These are phyloP conservation scores for Eustoma russellianum DNA, from an alignment of 257 asterid species.

Conservation along the genomic window DNA sequence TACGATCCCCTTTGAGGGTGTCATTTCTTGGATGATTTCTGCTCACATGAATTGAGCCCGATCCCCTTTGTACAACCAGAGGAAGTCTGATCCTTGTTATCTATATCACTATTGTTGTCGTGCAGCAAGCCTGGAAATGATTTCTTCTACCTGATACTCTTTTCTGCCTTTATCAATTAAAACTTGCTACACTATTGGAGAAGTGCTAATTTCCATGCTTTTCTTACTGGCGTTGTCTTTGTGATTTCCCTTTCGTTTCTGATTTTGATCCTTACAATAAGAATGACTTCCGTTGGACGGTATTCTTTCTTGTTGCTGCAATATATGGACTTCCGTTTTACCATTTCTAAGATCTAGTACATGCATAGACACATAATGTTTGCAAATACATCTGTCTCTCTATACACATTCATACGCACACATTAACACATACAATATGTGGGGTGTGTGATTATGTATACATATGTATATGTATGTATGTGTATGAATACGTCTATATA, in stretches of 20 bases:
- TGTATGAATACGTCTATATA: too few relatives aligned
- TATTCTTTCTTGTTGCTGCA: neutral
- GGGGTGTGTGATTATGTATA: too few relatives aligned
- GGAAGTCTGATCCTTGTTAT: neutral
- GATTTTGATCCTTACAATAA: neutral
- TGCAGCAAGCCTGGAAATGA: neutral
- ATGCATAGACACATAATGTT: too few relatives aligned
- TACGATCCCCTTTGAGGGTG: neutral
- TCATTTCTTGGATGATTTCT: neutral
- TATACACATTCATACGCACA: neutral
- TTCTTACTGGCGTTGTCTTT: neutral
- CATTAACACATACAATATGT: neutral
- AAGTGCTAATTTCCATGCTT: neutral
- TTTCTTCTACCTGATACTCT: neutral
- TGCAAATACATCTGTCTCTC: too few relatives aligned
- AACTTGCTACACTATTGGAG: neutral
- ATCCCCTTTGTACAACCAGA: neutral
- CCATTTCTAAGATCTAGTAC: neutral
- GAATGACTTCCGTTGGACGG: neutral
- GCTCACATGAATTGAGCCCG: neutral
- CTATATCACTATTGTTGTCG: neutral
- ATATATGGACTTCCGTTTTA: neutral
- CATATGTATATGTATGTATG: too few relatives aligned
- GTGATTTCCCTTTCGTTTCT: neutral
- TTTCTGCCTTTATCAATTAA: constrained; percentile 5